These are phyloP conservation scores for Arthrinium phaeospermum DNA, from an alignment of 2,329 filamentous ascomycete species.

Conservation along the genomic window DNA sequence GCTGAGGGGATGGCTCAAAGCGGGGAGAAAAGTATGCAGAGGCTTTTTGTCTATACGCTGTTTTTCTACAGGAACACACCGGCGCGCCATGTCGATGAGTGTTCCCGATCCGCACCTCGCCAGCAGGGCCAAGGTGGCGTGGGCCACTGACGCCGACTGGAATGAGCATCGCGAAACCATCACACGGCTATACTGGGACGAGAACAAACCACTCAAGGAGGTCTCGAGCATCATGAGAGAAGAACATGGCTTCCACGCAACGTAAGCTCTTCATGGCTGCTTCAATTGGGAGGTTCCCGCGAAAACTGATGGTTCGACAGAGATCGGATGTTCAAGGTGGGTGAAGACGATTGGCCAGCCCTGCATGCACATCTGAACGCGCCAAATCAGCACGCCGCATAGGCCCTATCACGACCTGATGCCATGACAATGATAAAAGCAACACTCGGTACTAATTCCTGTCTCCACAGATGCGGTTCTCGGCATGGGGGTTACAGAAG, in stretches of 20 bases:
- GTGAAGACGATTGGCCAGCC: neutral
- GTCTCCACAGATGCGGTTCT: slow-evolving; percentile 20
- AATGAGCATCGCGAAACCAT: slow-evolving; percentile 27
- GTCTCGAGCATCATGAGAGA: slow-evolving; percentile 29
- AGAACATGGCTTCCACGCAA: slow-evolving; percentile 29
- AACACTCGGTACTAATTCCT: neutral
- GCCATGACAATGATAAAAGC: neutral
- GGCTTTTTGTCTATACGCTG: neutral
- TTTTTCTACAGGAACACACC: neutral
- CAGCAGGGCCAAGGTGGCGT: slow-evolving; percentile 1
- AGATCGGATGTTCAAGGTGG: slow-evolving; percentile 23
- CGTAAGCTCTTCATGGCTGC: slow-evolving; percentile 23
- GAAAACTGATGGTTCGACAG: slow-evolving; percentile 15
- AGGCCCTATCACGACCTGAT: neutral
- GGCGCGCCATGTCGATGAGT: neutral
- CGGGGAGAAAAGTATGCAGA: neutral
- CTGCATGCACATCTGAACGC: neutral
- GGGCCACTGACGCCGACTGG: slow-evolving; percentile 29
- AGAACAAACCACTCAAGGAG: slow-evolving; percentile 29
- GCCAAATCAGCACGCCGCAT: neutral
- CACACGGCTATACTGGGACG: slow-evolving; percentile 29
- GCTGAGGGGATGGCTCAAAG: neutral
- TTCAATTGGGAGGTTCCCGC: no score
- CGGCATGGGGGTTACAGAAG: slow-evolving; percentile 30
- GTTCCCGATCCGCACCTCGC: neutral